These are phyloP conservation scores for Chalaropsis ovoidea DNA, from an alignment of 2,329 filamentous ascomycete genomes.

Conservation along the genomic window DNA sequence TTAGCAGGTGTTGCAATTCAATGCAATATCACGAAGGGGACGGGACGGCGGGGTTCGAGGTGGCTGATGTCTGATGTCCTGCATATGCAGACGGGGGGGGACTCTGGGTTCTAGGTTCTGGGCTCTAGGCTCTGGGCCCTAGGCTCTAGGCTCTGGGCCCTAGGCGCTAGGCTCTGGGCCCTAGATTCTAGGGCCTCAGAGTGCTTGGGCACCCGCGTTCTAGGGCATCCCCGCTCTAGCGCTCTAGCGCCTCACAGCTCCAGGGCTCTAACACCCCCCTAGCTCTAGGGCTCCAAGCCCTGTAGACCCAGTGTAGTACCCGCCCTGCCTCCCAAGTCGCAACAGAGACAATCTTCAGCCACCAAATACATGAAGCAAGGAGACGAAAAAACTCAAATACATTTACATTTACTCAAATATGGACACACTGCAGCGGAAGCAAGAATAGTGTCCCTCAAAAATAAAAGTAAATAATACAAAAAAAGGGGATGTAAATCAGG, in stretches of 20 bases:
- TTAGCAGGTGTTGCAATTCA: not conserved
- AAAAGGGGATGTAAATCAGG: not conserved
- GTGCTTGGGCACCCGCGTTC: not conserved
- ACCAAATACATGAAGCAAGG: not conserved
- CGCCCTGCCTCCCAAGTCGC: not conserved
- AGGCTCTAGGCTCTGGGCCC: no score
- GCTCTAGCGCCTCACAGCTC: not conserved
- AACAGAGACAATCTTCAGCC: not conserved
- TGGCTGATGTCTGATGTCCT: constrained; percentile 3
- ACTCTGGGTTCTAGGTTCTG: not conserved
- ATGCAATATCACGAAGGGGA: not conserved
- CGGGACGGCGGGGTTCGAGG: not conserved
- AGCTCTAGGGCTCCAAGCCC: not conserved
- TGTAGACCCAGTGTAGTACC: not conserved
- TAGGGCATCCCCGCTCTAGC: not conserved
- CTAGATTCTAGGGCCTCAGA: no score
- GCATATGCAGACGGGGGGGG: not conserved
- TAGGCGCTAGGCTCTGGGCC: no score
- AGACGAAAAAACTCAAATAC: not conserved
- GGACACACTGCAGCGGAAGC: no score
- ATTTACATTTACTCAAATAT: not conserved
- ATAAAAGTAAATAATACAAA: not conserved
- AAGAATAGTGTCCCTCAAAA: not conserved
- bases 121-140: no score
- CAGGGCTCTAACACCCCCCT: not conserved